phyloP scores from a whole-genome alignment of 2,329 filamentous ascomycete species.

The Exutisphaerella laricina region DNA sequence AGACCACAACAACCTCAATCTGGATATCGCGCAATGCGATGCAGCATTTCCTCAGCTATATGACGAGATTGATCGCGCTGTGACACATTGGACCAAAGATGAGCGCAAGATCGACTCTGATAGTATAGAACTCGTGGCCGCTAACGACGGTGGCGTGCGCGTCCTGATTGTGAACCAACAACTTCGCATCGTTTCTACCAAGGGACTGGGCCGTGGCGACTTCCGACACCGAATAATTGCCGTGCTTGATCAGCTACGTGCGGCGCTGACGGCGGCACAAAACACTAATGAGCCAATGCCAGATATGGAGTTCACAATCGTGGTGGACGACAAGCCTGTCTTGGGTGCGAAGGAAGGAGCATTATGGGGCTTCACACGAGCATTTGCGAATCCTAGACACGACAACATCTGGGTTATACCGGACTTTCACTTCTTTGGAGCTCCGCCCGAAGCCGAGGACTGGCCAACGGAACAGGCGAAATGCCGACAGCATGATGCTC shows the following conservation, averaged over 20 bases:
- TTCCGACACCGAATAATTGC: conserved; percentile 30
- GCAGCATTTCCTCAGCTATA: conserved; percentile 31
- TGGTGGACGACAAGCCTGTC: conserved; percentile 19
- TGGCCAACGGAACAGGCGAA: conserved; percentile 18
- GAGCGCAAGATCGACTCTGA: conserved; percentile 8
- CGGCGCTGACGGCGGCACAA: conserved; percentile 18
- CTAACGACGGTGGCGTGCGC: conserved; percentile 34
- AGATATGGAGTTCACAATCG: conserved; percentile 18
- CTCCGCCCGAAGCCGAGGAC: conserved; percentile 11
- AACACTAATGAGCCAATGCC: conserved; percentile 17
- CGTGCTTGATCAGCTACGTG: conserved; percentile 21
- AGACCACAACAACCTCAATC: conserved; percentile 27
- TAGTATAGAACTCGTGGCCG: conserved; percentile 27
- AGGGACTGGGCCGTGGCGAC: conserved; percentile 22
- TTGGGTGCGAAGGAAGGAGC: conserved; percentile 8
- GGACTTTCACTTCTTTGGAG: conserved; percentile 22
- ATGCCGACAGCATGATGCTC: conserved; percentile 19
- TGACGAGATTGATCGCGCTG: conserved; percentile 29
- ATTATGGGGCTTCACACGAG: conserved; percentile 16
- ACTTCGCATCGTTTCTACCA: conserved; percentile 17
- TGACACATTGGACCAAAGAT: conserved; percentile 12
- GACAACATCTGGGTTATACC: conserved; percentile 20
- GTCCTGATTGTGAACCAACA: conserved; percentile 19
- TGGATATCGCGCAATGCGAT: conserved; percentile 28
- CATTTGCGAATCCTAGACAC: conserved; percentile 17